A percentile compares a stretch with the other conserved stretches of the same genome.
Conservation (phyloP, 768 basidiomycete genomes). For the Harrya chromipes region DNA sequence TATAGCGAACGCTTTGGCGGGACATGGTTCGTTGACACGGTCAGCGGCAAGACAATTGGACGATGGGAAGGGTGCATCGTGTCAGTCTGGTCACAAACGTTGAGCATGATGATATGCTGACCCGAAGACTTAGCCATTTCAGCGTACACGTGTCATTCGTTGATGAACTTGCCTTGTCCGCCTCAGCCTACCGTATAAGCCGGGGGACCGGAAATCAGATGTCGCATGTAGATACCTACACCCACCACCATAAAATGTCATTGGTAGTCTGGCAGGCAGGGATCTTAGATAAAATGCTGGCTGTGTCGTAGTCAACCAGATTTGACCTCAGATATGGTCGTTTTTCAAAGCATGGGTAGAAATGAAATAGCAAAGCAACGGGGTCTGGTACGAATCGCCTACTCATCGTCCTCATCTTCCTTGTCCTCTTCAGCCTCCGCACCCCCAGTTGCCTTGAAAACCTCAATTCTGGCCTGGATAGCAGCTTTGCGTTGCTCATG, state of each 20-base stretch:
- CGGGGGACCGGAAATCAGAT: constrained; percentile 40
- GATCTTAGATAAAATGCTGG: constrained; percentile 42
- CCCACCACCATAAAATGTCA: constrained; percentile 29
- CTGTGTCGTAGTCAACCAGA: constrained; percentile 14
- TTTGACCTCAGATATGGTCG: constrained; percentile 4
- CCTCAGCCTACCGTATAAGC: constrained; percentile 55
- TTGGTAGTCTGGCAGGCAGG: constrained; percentile 56
- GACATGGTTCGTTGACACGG: constrained; percentile 76
- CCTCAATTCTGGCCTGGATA: constrained; percentile 86
- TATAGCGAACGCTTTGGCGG: constrained; percentile 49
- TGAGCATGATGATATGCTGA: constrained; percentile 6
- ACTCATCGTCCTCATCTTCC: constrained; percentile 48
- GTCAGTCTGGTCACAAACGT: constrained; percentile 42
- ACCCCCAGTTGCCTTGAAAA: constrained; percentile 72
- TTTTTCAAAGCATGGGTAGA: constrained; percentile 11
- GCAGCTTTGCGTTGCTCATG: constrained; percentile 71
- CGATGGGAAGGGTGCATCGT: constrained; percentile 78
- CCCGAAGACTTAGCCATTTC: constrained; percentile 52
- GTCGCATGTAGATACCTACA: constrained; percentile 40
- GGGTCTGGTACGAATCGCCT: constrained; percentile 28
- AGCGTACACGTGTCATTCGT: constrained; percentile 44
- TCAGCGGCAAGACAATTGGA: constrained; percentile 61
- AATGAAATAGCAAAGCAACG: neutral
- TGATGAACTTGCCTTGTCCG: constrained; percentile 48
- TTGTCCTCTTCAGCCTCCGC: constrained; percentile 39